A percentile compares a stretch with the other conserved stretches of the same genome.
Conservation (phyloP, 2,329 filamentous ascomycete genomes). For the Colletotrichum kahawae region DNA sequence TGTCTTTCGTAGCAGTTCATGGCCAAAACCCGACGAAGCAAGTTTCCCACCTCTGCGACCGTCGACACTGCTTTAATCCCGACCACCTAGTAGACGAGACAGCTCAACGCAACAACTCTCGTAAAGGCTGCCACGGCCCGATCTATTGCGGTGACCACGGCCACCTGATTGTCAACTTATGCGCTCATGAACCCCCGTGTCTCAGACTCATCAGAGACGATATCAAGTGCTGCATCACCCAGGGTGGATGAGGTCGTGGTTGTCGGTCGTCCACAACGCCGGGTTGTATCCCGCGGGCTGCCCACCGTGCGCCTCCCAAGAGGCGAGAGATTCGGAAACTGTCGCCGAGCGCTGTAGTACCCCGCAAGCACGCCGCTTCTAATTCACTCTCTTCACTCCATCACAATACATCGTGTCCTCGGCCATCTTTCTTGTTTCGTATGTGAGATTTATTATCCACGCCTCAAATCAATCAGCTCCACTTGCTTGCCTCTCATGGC, state of each 20-base stretch:
- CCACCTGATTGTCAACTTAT: background rate
- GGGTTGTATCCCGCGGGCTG: background rate
- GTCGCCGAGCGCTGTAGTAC: background rate
- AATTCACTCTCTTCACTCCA: background rate
- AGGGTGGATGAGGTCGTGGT: background rate
- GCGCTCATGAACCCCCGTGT: background rate
- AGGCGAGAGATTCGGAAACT: background rate
- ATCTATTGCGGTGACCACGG: background rate
- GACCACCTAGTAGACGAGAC: background rate
- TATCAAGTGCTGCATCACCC: background rate
- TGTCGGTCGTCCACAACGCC: background rate
- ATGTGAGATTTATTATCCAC: background rate
- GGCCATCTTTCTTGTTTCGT: too few relatives aligned
- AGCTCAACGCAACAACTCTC: background rate
- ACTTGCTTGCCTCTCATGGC: constrained; percentile 26
- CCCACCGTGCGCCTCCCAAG: background rate
- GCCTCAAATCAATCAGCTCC: background rate
- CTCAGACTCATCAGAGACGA: background rate
- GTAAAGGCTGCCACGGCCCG: background rate
- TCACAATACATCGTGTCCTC: background rate
- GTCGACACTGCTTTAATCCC: background rate
- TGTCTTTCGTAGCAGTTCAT: too few relatives aligned
- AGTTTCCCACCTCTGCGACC: background rate
- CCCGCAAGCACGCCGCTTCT: background rate
- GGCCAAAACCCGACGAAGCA: background rate